Base-by-base conservation (phyloP, 2,329 filamentous ascomycete genomes). In the Tolypocladium tropicale region DNA sequence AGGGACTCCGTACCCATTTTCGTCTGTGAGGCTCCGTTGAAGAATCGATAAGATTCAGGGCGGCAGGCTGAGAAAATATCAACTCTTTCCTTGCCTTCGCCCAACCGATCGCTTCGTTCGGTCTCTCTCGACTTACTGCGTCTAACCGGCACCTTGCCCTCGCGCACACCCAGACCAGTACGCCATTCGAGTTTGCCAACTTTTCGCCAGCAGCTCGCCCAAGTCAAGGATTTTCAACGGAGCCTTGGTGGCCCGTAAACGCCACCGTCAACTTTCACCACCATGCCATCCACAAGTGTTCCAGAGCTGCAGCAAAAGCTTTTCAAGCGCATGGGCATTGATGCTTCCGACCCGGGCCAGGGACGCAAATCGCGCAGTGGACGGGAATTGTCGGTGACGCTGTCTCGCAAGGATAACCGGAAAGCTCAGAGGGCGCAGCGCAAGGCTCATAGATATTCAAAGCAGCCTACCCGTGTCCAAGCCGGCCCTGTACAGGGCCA, bases 381-480 rank as follows among this genome's bases (percentile, higher is more conserved):
- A 55, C 28, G 32, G 53, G 39, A 53, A 64, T 56, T 6, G 12
- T 12, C 32, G 11, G 59, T 53, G 54, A 58, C 60, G 25, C 48
- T 56, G 18, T 64, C 64, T 18, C 78, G 86, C 61, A 89, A 88
- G 72, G 84, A 88, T 55, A 78, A 81, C 57, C 80, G 88, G 56
- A 89, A 85, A 66, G 79, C 79, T 18, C 82, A 88, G 62, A 78
- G 88, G 55, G 72, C 76, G 25, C 76, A 82, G 62, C 88, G 84
- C 68, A 87, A 82, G 68, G 64, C 69, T 32, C 74, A 74, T 16
- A 62, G 67, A 37, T 57, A 60, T 23, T 51, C 61, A 12, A 60
- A 51, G 16, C 55, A 48, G n/a, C 46, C 49, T 36, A 30, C 39
- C 55, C 34, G 10, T 16, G 2, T 43, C 18, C 28, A 28, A 12